These are phyloP conservation scores for Clavispora asparagi DNA, from an alignment of 805 yeast species.

Conservation along the genomic window DNA sequence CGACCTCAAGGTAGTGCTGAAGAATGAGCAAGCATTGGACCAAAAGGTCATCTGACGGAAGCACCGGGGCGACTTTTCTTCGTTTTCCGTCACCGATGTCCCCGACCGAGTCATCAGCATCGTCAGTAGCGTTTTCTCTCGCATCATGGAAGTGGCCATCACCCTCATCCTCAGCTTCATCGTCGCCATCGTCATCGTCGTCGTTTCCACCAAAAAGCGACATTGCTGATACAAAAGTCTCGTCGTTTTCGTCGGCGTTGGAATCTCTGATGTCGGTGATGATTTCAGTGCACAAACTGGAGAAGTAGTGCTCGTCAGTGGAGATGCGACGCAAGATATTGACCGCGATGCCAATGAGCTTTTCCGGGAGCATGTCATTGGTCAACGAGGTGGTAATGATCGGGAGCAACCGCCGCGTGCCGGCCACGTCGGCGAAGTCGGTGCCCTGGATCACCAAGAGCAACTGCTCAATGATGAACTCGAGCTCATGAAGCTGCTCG, in stretches of 20 bases:
- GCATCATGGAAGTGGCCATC: conserved; percentile 12
- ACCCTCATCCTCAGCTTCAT: conserved; percentile 16
- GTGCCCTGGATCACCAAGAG: conserved; percentile 60
- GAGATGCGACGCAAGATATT: conserved; percentile 67
- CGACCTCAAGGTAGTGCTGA: conserved; percentile 62
- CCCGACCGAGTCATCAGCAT: conserved; percentile 11
- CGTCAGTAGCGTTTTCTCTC: conserved; percentile 19
- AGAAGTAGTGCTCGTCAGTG: conserved; percentile 76
- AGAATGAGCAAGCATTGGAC: conserved; percentile 65
- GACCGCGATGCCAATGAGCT: conserved; percentile 50
- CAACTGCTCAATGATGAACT: conserved; percentile 72
- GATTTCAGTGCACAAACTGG: conserved; percentile 78
- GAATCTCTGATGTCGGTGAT: conserved; percentile 80
- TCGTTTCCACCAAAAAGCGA: conserved; percentile 19
- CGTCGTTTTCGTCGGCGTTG: conserved; percentile 36
- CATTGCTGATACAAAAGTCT: conserved; percentile 22
- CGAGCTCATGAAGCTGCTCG: conserved; percentile 52
- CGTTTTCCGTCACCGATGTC: conserved; percentile 16
- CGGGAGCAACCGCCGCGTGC: conserved; percentile 70
- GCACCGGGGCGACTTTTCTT: conserved; percentile 33
- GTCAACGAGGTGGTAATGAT: conserved; percentile 47
- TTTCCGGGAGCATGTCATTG: conserved; percentile 50
- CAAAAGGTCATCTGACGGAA: conserved; percentile 43
- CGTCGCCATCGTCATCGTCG: conserved; percentile 16
- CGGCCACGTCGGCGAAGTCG: conserved; percentile 88